A percentile compares a stretch with the other conserved stretches of the same genome.
These are phyloP conservation scores for Candida krabiensis DNA, from an alignment of 805 yeast species.

Conservation along the genomic window DNA sequence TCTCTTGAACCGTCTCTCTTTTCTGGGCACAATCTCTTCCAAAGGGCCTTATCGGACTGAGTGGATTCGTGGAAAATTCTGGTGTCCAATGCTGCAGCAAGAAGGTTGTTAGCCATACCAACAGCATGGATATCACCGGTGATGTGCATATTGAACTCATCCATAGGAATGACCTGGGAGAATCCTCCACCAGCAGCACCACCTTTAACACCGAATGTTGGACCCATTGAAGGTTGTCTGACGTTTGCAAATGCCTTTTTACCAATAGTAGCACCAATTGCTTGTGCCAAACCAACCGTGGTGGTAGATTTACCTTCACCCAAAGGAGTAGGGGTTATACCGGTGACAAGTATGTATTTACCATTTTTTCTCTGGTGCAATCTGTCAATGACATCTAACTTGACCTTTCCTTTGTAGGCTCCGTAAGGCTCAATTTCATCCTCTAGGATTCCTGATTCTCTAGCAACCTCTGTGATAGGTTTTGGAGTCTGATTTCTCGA, in stretches of 20 bases:
- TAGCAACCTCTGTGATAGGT: conserved; percentile 70
- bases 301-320: conserved; percentile 99
- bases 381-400: conserved; percentile 67
- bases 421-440: conserved; percentile 88
- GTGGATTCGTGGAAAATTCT: conserved; percentile 94
- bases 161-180: conserved; percentile 98
- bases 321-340: conserved; percentile 96
- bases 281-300: conserved; percentile 95
- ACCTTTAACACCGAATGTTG: conserved; percentile 97
- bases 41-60: conserved; percentile 74
- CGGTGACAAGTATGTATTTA: conserved; percentile 88
- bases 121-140: conserved; percentile 98
- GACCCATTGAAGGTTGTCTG: conserved; percentile 98
- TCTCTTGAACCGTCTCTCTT: conserved; percentile 72
- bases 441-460: conserved; percentile 76
- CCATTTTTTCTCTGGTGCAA: conserved; percentile 67
- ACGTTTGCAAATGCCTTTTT: conserved; percentile 89
- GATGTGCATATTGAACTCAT: conserved; percentile 94
- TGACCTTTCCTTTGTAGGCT: conserved; percentile 84
- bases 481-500: conserved; percentile 89
- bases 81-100: conserved; percentile 96
- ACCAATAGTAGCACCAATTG: conserved; percentile 86
- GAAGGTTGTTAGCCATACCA: conserved; percentile 86
- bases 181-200: conserved; percentile 99
- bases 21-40: conserved; percentile 81